phyloP scores from a whole-genome alignment of 768 basidiomycete genomes.

The Trametes maxima region DNA sequence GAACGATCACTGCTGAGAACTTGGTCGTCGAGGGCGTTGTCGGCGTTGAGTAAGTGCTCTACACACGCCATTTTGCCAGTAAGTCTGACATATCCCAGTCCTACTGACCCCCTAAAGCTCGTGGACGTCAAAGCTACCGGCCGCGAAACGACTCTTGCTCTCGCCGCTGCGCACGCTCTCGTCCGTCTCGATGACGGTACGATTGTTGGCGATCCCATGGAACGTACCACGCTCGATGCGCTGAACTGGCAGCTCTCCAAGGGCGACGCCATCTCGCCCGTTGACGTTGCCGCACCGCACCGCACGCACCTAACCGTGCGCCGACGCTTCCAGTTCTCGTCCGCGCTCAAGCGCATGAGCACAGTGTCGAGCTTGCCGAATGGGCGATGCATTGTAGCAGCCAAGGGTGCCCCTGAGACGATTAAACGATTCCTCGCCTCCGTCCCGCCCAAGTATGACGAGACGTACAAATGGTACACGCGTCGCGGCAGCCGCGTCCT shows the following conservation, averaged over 20 bases:
- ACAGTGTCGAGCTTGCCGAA: constrained; percentile 74
- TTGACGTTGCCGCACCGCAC: constrained; percentile 51
- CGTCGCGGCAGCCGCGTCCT: constrained; percentile 91
- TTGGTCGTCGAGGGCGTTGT: constrained; percentile 92
- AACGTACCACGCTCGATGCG: constrained; percentile 91
- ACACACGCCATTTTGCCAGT: neutral
- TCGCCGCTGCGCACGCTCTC: constrained; percentile 94
- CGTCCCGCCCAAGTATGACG: constrained; percentile 84
- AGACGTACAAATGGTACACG: constrained; percentile 94
- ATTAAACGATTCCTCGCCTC: constrained; percentile 81
- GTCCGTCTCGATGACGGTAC: constrained; percentile 94
- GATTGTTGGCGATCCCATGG: constrained; percentile 98
- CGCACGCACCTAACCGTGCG: constrained; percentile 70
- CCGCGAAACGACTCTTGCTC: constrained; percentile 79
- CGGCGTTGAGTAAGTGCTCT: constrained; percentile 75
- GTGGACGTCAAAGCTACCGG: constrained; percentile 77
- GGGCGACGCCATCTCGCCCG: constrained; percentile 74
- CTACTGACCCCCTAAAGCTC: constrained; percentile 61
- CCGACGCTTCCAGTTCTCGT: constrained; percentile 97
- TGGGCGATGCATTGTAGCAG: constrained; percentile 63
- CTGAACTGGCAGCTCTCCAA: constrained; percentile 84
- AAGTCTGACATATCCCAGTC: constrained; percentile 40
- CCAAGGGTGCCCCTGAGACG: constrained; percentile 98
- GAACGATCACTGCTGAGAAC: constrained; percentile 96
- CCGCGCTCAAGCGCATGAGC: constrained; percentile 96